These are phyloP conservation scores for Lactuca saligna DNA, from an alignment of 129 eudicot genomes.

Conservation along the genomic window DNA sequence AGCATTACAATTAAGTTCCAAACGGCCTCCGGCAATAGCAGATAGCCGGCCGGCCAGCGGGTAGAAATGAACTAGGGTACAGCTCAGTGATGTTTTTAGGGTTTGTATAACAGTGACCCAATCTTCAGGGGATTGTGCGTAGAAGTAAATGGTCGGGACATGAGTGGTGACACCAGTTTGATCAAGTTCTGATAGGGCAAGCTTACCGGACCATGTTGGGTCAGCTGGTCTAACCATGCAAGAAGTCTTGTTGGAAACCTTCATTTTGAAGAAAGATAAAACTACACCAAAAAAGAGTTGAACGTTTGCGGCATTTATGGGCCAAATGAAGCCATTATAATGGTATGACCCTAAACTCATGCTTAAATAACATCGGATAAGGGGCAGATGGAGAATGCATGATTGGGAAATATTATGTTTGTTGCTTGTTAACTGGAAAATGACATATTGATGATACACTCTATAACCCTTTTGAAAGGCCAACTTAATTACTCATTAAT, in stretches of 20 bases:
- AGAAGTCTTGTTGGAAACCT: conserved; percentile 27
- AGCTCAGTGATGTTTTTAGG: conserved; percentile 50
- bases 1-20: conserved; percentile 57
- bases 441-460: background rate
- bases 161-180: conserved; percentile 38
- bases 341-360: conserved; percentile 31
- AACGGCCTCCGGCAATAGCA: conserved; percentile 38
- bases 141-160: conserved; percentile 51
- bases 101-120: conserved; percentile 32
- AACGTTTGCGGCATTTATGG: conserved; percentile 26
- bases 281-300: background rate
- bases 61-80: conserved; percentile 45
- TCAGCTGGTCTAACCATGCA: conserved; percentile 43
- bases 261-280: conserved; percentile 21
- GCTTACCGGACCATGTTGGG: conserved; percentile 44
- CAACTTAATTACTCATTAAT: no score
- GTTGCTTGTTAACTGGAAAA: background rate
- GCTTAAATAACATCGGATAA: conserved; percentile 18
- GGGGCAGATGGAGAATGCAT: conserved; percentile 17
- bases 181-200: conserved; percentile 52
- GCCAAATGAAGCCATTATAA: conserved; percentile 18
- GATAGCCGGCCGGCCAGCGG: conserved; percentile 61
- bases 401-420: conserved; percentile 3
- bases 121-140: conserved; percentile 27
- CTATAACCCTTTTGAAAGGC: background rate